Evolutionary conservation across 1,284 basidiomycete genomes (phyloP).

Genomic region (Heterobasidion occidentale): DNA sequence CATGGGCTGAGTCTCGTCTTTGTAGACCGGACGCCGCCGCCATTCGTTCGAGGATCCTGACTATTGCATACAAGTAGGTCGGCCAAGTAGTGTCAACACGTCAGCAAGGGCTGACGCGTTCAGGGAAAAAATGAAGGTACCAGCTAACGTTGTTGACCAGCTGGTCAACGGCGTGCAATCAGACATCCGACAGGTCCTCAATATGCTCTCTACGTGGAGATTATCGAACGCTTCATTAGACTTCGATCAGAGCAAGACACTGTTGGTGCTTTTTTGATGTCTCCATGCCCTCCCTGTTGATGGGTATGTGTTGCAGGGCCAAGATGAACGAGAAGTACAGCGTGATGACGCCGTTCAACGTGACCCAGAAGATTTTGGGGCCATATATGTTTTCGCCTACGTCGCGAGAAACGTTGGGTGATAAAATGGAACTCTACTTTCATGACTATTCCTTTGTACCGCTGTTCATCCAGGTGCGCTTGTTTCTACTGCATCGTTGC

Average conservation of each 20-base stretch:
- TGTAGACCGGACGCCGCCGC: constrained; percentile 65
- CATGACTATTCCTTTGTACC: constrained; percentile 93
- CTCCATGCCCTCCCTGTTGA: constrained; percentile 1
- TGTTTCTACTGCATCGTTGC: neutral
- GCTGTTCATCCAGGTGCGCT: constrained; percentile 81
- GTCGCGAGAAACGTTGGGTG: constrained; percentile 73
- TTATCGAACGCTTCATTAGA: constrained; percentile 71
- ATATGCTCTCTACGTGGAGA: constrained; percentile 98
- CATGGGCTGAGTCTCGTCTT: neutral
- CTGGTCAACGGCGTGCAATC: constrained; percentile 85
- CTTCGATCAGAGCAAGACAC: constrained; percentile 84
- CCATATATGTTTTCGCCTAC: constrained; percentile 87
- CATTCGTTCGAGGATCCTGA: constrained; percentile 82
- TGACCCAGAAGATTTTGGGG: constrained; percentile 80
- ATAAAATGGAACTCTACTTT: constrained; percentile 96
- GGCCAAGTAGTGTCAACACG: neutral
- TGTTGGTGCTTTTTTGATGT: constrained; percentile 46
- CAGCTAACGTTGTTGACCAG: constrained; percentile 87
- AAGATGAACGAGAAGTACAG: constrained; percentile 90
- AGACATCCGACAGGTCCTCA: constrained; percentile 94
- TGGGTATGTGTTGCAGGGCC: constrained; percentile 38
- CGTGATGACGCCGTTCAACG: constrained; percentile 86
- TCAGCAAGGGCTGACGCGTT: constrained; percentile 2
- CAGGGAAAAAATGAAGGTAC: constrained; percentile 90
- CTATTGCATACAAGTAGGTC: constrained; percentile 80